Conservation (phyloP, 352 stramenopile species). For the Pythium guiyangense region DNA sequence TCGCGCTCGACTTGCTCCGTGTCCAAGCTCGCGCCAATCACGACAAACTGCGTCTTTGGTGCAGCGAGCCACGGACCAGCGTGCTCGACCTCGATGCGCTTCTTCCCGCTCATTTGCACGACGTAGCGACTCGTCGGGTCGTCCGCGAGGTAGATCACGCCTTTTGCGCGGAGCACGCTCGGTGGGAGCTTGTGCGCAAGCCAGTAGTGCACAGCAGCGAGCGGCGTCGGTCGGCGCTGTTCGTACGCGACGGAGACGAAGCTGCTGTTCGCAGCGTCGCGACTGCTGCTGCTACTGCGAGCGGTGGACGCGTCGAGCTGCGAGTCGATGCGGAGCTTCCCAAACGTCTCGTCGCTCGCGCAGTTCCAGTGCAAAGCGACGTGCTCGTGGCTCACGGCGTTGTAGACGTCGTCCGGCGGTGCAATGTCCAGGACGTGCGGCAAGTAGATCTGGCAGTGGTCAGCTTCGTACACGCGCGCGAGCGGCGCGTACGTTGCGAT, state of each 20-base stretch:
- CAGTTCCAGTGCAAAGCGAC: constrained; percentile 61
- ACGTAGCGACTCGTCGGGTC: constrained; percentile 56
- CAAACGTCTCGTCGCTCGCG: constrained; percentile 23
- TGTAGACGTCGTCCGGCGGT: constrained; percentile 45
- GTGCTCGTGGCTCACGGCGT: constrained; percentile 59
- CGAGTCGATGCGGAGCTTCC: constrained; percentile 31
- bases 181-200: constrained; percentile 29
- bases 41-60: constrained; percentile 68
- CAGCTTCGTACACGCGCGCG: constrained; percentile 64
- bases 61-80: constrained; percentile 46
- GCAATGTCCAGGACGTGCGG: constrained; percentile 70
- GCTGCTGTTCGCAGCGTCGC: neutral
- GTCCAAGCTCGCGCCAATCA: constrained; percentile 51
- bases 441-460: constrained; percentile 56
- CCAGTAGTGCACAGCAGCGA: constrained; percentile 51
- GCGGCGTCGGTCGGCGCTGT: constrained; percentile 24
- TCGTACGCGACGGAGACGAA: constrained; percentile 54
- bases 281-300: constrained; percentile 1
- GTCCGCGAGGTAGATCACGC: constrained; percentile 60
- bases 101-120: constrained; percentile 64
- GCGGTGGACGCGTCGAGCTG: neutral
- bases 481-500: constrained; percentile 39
- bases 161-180: constrained; percentile 50
- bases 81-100: constrained; percentile 63
- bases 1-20: constrained; percentile 20